Base-by-base conservation (phyloP, 768 basidiomycete species). In the Rubroboletus satanas region DNA sequence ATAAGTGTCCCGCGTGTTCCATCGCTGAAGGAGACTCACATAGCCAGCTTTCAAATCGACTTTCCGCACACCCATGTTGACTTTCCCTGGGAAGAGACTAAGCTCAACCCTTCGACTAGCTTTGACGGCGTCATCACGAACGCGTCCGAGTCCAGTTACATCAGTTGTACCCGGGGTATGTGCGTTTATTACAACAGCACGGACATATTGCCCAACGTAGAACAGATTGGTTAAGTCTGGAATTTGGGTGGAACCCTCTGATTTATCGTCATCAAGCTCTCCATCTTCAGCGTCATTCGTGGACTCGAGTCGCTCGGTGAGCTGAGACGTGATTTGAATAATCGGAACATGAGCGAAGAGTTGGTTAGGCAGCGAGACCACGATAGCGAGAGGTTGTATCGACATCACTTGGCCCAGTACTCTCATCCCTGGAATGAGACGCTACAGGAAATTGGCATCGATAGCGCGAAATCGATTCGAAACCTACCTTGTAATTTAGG, bases 331-430 rank as follows among this genome's bases (percentile, higher is more conserved):
- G 54, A 98, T 81, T 70, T 94, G 87, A 38, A 95, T 98, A 59
- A 99, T 92, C 23, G 96, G 95, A 33, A 98, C 79, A 72, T 99
- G 93, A 9, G 83, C 97, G 61, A 90, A 82, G 37, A 99, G 83
- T 72, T 98, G 95, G 63, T 95, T 91, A 17, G 97, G 96, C n/a
- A 99, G 79, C 17, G 96, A 98, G 29, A 98, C 77, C 54, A 98
- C 81, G 55, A 99, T 80, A 43, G 92, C 88, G 35, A 99, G 83
- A 11, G 95, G 90, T 57, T 92, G 84, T 49, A 98, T 81, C 28
- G 88, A 81, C 61, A 91, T 79, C 49, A 99, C 81, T 73, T 93
- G 89, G n/a, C 85, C 87, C 35, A 98, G 75, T 21, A 98, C 79
- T 66, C 86, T 93, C 81, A 93, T 94, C 36, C 94, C 95, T 35